Base-by-base conservation (phyloP, 2,329 filamentous ascomycete species). In the Cladosporium sphaerospermum region DNA sequence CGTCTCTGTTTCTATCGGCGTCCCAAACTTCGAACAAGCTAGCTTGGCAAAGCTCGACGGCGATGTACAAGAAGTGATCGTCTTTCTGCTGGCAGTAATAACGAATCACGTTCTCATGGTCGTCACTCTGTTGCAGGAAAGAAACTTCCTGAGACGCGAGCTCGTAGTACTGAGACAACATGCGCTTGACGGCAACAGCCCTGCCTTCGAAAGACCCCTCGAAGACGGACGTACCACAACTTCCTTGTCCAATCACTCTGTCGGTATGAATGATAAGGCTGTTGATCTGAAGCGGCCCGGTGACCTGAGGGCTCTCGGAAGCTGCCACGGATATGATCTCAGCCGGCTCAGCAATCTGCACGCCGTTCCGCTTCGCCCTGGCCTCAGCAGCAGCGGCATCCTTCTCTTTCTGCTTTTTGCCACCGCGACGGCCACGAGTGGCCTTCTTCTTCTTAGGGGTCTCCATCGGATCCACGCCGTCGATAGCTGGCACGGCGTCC, bases 211-310 rank as follows among this genome's bases (percentile, higher is more conserved):
- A 97, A 51, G 85, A 88, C n/a, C 93, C 93, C 45, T 89, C 86
- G 69, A 93, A 97, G 0, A 99, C 93, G 50, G 95, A 84, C 0
- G 93, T 99, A n/a, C 93, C 93, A 66, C 96, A 95, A 69, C 92
- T 97, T 52, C 93, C 93, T 55, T 89, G 79, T 1, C 83, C 83
- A 37, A 85, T 74, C 14, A 84, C 76, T 31, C 74, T 75, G 60
- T 83, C 78, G 19, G 79, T 82, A 58, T 79, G 75, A 31, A 85
- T 81, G 51, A 75, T 76, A 19, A 84, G 70, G 56, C 79, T 82
- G 48, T 81, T 82, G 61, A 84, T 83, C 42, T 79, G 76, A 56
- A 83, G 73, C 10, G 73, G 70, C 43, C 73, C 75, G 33, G 70
- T 69, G 9, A 77, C 67, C 53, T 77, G 63, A 48, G 67, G 56